Percentiles rank a stretch among this genome's conserved stretches.
These are phyloP conservation scores for Grosmannia serpens DNA, from an alignment of 2,329 filamentous ascomycete species.

Conservation along the genomic window DNA sequence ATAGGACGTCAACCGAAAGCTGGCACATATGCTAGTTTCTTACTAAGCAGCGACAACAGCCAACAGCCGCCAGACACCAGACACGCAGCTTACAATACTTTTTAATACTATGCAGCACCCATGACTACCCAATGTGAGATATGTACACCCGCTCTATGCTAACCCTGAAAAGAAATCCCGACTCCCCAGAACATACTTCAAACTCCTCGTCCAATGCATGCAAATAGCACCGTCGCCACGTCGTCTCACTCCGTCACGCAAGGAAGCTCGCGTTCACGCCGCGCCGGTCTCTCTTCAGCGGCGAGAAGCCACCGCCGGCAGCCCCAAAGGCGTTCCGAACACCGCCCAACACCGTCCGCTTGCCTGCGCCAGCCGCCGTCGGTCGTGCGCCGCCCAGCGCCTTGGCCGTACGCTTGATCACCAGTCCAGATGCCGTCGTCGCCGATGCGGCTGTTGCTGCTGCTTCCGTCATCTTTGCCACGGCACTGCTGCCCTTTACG, in stretches of 20 bases:
- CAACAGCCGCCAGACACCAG: too few relatives aligned
- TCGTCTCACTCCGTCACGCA: slow-evolving; percentile 14
- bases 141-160: not conserved
- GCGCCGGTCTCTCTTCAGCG: slow-evolving; percentile 58
- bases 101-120: not conserved
- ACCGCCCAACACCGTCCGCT: slow-evolving; percentile 17
- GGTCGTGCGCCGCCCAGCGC: slow-evolving; percentile 12
- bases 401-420: slow-evolving; percentile 14
- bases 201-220: not conserved
- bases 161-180: not conserved
- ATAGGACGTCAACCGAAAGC: too few relatives aligned
- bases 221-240: not conserved
- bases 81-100: not conserved
- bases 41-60: too few relatives aligned
- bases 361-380: slow-evolving; percentile 17
- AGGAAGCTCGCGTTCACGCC: slow-evolving; percentile 51
- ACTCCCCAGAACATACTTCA: not conserved
- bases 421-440: not conserved
- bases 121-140: not conserved
- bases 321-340: slow-evolving; percentile 34
- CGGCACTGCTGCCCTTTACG: not conserved
- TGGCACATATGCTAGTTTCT: too few relatives aligned
- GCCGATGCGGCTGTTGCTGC: slow-evolving; percentile 38
- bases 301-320: slow-evolving; percentile 43
- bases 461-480: not conserved